Evolutionary conservation across 208 protist genomes (phyloP).

Genomic region (Leishmania mexicana): DNA sequence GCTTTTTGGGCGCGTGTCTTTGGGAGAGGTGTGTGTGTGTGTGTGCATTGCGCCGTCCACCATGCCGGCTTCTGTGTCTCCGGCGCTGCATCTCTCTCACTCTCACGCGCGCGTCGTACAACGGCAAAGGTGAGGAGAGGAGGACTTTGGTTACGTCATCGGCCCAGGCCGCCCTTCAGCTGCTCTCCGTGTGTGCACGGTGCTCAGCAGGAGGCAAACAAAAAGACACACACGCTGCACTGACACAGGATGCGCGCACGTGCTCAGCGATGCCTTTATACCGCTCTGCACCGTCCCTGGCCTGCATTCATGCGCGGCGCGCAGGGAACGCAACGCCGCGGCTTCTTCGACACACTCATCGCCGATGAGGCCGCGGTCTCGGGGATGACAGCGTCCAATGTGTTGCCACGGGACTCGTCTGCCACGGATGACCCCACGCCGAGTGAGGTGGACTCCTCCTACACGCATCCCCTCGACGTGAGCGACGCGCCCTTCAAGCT

Average conservation of each 20-base stretch:
- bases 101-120: not conserved
- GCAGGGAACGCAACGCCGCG: constrained; percentile 1
- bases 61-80: not conserved
- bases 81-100: not conserved
- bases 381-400: constrained; percentile 9
- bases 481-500: constrained; percentile 40
- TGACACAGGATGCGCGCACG: not conserved
- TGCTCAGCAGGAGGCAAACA: not conserved
- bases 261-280: not conserved
- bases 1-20: not conserved
- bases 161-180: not conserved
- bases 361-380: constrained; percentile 18
- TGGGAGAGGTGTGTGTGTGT: not conserved
- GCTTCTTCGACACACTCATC: constrained; percentile 28
- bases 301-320: not conserved
- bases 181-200: not conserved
- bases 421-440: constrained; percentile 9
- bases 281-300: not conserved
- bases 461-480: constrained; percentile 52
- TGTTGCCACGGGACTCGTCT: constrained; percentile 4
- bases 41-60: not conserved
- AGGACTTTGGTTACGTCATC: too few species aligned
- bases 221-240: not conserved
- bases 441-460: constrained; percentile 11
- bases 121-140: not conserved